phyloP scores from a whole-genome alignment of 2,329 filamentous ascomycete species.

The Macroventuria anomochaeta region DNA sequence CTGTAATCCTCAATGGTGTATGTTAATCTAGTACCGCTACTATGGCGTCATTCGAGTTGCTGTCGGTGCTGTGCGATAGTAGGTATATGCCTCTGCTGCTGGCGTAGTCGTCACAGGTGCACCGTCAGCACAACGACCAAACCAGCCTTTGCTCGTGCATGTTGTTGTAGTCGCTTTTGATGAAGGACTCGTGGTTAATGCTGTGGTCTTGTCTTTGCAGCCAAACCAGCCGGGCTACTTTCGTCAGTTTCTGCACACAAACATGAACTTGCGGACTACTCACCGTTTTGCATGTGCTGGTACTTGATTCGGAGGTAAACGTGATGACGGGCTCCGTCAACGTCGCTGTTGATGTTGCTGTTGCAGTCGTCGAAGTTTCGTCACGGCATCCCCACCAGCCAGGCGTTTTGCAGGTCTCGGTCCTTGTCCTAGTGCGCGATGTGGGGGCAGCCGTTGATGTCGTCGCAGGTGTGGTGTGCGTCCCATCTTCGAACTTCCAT shows the following conservation, averaged over 20 bases:
- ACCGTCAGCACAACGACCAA: slow-evolving; percentile 43
- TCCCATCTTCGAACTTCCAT: slow-evolving; percentile 48
- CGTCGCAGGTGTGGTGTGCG: slow-evolving; percentile 35
- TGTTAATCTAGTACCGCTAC: not conserved
- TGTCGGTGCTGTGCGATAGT: slow-evolving; percentile 33
- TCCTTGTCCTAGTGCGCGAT: slow-evolving; percentile 35
- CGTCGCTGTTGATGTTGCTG: slow-evolving; percentile 29
- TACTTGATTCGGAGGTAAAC: slow-evolving; percentile 28
- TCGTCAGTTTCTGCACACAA: slow-evolving; percentile 15
- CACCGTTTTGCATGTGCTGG: slow-evolving; percentile 44
- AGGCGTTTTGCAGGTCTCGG: slow-evolving; percentile 47
- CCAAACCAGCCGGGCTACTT: slow-evolving; percentile 46
- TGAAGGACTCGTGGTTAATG: slow-evolving; percentile 29
- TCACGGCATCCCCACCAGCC: slow-evolving; percentile 49
- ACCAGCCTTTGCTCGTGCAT: slow-evolving; percentile 46
- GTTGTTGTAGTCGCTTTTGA: slow-evolving; percentile 35
- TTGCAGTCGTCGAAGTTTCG: slow-evolving; percentile 36
- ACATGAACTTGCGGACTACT: slow-evolving; percentile 6
- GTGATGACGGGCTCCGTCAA: slow-evolving; percentile 21
- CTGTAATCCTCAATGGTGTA: not conserved
- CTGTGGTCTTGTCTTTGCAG: slow-evolving; percentile 44
- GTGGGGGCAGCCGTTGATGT: slow-evolving; percentile 35
- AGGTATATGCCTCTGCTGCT: slow-evolving; percentile 33
- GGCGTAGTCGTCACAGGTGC: slow-evolving; percentile 35
- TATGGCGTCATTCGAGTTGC: slow-evolving; percentile 31